These are phyloP conservation scores for Xylariaceae sp. DNA, from an alignment of 2,329 filamentous ascomycete genomes.

Conservation along the genomic window DNA sequence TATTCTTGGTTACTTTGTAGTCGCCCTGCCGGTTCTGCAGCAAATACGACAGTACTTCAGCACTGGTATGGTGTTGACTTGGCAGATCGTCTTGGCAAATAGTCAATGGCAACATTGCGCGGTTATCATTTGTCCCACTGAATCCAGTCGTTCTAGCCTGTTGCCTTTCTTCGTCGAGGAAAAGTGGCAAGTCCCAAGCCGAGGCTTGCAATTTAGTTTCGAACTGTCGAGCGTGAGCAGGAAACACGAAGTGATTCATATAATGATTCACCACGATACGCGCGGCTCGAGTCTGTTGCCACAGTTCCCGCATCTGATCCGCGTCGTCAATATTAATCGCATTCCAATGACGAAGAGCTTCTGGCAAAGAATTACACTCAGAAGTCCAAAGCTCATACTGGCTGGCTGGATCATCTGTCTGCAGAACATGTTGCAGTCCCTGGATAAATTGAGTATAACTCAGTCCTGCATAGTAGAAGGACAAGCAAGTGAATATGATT, in stretches of 20 bases:
- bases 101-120: constrained; percentile 52
- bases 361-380: constrained; percentile 28
- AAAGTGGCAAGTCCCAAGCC: constrained; percentile 62
- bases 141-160: constrained; percentile 52
- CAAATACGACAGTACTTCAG: constrained; percentile 56
- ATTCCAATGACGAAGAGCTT: constrained; percentile 34
- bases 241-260: constrained; percentile 61
- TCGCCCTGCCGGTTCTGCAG: constrained; percentile 45
- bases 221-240: constrained; percentile 60
- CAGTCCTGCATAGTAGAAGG: constrained; percentile 55
- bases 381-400: constrained; percentile 50
- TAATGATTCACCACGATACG: constrained; percentile 54
- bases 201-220: constrained; percentile 58
- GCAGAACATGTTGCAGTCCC: constrained; percentile 42
- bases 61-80: constrained; percentile 54
- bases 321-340: constrained; percentile 58
- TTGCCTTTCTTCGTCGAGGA: constrained; percentile 7
- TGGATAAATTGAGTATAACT: constrained; percentile 42
- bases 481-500: constrained; percentile 51
- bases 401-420: constrained; percentile 45
- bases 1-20: constrained; percentile 34
- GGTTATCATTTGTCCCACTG: constrained; percentile 66
- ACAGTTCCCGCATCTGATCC: constrained; percentile 45
- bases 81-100: constrained; percentile 58
- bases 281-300: constrained; percentile 41